These are phyloP conservation scores for Boletus pseudo-olivaceus DNA, from an alignment of 768 basidiomycete genomes.

Conservation along the genomic window DNA sequence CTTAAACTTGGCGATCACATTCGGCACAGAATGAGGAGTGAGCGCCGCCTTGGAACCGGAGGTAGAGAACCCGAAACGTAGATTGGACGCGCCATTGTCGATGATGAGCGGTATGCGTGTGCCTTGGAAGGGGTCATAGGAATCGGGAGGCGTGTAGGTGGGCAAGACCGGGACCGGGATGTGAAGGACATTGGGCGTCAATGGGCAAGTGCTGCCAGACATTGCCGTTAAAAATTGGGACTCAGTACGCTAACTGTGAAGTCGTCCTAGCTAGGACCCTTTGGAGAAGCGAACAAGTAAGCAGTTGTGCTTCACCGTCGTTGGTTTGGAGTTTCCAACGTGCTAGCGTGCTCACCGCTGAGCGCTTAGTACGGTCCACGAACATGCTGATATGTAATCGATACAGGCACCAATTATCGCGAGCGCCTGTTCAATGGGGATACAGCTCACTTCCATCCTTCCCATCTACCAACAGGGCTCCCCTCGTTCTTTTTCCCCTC, in stretches of 20 bases:
- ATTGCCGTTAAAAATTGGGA: constrained; percentile 6
- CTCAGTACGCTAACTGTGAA: not conserved
- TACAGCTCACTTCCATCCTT: not conserved
- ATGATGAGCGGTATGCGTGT: constrained; percentile 69
- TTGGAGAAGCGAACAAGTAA: not conserved
- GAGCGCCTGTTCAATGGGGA: not conserved
- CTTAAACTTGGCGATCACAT: constrained; percentile 82
- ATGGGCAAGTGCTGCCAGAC: constrained; percentile 9
- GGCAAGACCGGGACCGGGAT: constrained; percentile 30
- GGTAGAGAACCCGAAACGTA: constrained; percentile 82
- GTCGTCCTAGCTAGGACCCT: not conserved
- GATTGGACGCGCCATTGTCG: constrained; percentile 82
- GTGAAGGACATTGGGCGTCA: constrained; percentile 14
- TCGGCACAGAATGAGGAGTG: constrained; percentile 58
- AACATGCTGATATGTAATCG: not conserved
- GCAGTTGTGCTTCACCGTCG: not conserved
- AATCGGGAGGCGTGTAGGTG: constrained; percentile 34
- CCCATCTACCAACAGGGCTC: not conserved
- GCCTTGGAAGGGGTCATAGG: constrained; percentile 51
- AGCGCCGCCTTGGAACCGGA: constrained; percentile 25
- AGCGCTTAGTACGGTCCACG: not conserved
- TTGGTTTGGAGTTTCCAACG: not conserved
- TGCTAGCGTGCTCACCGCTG: not conserved
- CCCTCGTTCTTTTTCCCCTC: not conserved
- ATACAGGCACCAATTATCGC: not conserved